Percentiles rank a stretch among this genome's conserved stretches.
phyloP scores from a whole-genome alignment of 2,329 filamentous ascomycete species.

The Colletotrichum lindemuthianum region DNA sequence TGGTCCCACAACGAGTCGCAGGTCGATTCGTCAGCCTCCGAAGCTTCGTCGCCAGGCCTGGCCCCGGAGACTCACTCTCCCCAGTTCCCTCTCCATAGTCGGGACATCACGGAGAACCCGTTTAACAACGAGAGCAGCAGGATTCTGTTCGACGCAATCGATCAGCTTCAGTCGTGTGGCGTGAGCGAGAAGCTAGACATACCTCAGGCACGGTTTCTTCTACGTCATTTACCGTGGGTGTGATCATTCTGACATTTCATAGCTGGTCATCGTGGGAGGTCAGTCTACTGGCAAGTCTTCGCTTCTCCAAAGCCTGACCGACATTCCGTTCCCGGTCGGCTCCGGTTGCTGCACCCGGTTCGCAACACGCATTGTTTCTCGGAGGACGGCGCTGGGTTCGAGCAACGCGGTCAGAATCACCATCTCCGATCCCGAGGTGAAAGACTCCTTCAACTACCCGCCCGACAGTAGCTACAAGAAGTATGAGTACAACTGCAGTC shows the following conservation, averaged over 20 bases:
- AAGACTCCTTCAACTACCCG: slow-evolving; percentile 37
- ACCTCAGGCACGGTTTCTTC: slow-evolving; percentile 44
- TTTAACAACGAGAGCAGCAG: slow-evolving; percentile 38
- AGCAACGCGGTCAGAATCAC: slow-evolving; percentile 44
- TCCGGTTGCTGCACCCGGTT: slow-evolving; percentile 48
- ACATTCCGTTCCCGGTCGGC: slow-evolving; percentile 49
- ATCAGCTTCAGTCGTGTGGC: slow-evolving; percentile 46
- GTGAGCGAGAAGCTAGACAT: slow-evolving; percentile 44
- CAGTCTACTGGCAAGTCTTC: slow-evolving; percentile 52
- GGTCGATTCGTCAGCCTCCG: no score
- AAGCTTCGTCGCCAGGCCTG: no score
- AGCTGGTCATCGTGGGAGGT: slow-evolving; percentile 50
- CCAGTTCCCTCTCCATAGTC: no score
- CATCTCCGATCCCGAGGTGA: slow-evolving; percentile 43
- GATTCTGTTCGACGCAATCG: slow-evolving; percentile 49
- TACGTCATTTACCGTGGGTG: no score
- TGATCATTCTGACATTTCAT: not conserved
- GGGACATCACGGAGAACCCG: no score
- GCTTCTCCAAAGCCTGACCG: slow-evolving; percentile 48
- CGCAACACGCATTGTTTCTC: slow-evolving; percentile 50
- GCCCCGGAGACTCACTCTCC: no score
- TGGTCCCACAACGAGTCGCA: no score
- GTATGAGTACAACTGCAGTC: slow-evolving; percentile 39
- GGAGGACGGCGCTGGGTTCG: slow-evolving; percentile 43
- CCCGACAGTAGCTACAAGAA: slow-evolving; percentile 36